Conservation (phyloP, 805 yeast species). For the Metschnikowia corniflorae region DNA sequence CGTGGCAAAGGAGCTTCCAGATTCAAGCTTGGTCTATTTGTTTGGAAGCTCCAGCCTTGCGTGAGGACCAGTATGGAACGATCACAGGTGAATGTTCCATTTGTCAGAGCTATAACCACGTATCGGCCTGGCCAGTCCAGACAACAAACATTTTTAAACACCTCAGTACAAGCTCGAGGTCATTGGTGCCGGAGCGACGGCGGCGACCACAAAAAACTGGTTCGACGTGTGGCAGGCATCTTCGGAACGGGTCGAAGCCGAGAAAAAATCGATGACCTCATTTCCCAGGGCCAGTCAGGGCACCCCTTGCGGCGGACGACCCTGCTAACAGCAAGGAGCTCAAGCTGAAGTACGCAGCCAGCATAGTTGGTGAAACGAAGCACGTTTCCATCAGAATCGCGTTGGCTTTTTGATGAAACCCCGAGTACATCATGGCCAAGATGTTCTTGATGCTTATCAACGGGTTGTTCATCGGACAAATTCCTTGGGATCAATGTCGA, state of each 20-base stretch:
- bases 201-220: conserved; percentile 14
- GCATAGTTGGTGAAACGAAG: conserved; percentile 7
- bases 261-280: conserved; percentile 12
- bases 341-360: conserved; percentile 10
- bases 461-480: conserved; percentile 31
- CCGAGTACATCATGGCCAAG: conserved; percentile 17
- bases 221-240: conserved; percentile 16
- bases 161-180: conserved; percentile 18
- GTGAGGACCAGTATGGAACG: too few species aligned
- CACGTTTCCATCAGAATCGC: conserved; percentile 11
- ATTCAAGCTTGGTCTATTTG: too few species aligned
- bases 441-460: conserved; percentile 35
- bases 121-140: too few species aligned
- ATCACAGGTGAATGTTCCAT: too few species aligned
- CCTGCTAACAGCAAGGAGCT: conserved; percentile 10
- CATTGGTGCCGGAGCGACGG: conserved; percentile 20
- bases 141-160: too few species aligned
- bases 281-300: conserved; percentile 4
- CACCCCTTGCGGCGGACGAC: background rate
- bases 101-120: too few species aligned
- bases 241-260: conserved; percentile 7
- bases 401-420: conserved; percentile 17
- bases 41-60: too few species aligned
- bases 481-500: too few species aligned
- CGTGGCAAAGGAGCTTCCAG: too few species aligned